Evolutionary conservation across 306 rosid species (phyloP).

Genomic region (Pyrus pyrifolia): DNA sequence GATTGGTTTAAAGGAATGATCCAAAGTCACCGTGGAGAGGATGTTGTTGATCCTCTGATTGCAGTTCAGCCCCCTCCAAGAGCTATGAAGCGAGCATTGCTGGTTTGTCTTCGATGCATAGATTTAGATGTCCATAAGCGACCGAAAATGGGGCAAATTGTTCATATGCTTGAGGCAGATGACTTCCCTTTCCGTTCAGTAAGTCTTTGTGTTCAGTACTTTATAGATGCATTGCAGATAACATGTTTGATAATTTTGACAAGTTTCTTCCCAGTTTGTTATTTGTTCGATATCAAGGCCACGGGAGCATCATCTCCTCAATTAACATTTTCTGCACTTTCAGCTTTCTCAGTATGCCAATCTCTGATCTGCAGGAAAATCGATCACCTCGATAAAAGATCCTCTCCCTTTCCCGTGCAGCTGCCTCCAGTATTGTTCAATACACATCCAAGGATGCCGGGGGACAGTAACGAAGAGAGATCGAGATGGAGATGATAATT

Average conservation of each 20-base stretch:
- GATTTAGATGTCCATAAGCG: conserved; percentile 82
- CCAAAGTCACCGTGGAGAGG: conserved; percentile 80
- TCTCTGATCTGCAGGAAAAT: conserved; percentile 47
- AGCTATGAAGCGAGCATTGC: conserved; percentile 72
- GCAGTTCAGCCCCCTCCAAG: conserved; percentile 68
- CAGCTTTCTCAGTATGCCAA: not conserved
- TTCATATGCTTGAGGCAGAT: conserved; percentile 95
- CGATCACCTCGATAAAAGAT: conserved; percentile 57
- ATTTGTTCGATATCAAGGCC: not conserved
- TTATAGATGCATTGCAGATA: not conserved
- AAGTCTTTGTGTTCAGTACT: conserved; percentile 13
- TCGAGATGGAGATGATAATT: conserved; percentile 42
- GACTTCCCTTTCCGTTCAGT: conserved; percentile 90
- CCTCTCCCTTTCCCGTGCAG: conserved; percentile 23
- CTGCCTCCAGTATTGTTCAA: conserved; percentile 26
- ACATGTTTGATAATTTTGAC: not conserved
- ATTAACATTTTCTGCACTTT: not conserved
- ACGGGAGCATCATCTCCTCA: not conserved
- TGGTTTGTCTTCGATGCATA: conserved; percentile 83
- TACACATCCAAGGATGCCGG: conserved; percentile 33
- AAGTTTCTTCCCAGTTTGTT: not conserved
- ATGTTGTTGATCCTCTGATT: conserved; percentile 68
- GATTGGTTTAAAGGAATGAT: conserved; percentile 97
- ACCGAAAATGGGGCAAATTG: conserved; percentile 97
- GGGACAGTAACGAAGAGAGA: conserved; percentile 22